Evolutionary conservation across 768 basidiomycete genomes (phyloP), one percentile per base, ranked within the genome.

Genomic region (Lanmaoa rubissima): DNA sequence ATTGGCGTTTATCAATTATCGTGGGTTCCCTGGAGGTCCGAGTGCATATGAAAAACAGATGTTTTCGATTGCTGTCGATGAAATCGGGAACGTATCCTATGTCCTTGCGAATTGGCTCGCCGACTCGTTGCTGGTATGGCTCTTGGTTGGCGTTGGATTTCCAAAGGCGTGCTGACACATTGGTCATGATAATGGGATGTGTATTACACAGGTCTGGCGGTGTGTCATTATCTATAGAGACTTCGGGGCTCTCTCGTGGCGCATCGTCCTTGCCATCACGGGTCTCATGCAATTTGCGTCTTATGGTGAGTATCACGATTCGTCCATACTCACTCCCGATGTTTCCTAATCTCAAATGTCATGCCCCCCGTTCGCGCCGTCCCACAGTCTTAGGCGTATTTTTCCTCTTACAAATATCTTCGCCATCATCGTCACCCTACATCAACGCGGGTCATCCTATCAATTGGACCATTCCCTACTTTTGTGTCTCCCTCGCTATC

Each of bases 71-170:
- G 39, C 42, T 17, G 54, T 43, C 9, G 70, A 72, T 8, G 60
- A 67, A 17, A 49, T 73, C 16, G 49, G 56, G 3, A 70, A 64
- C 24, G 63, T 68, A 2, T 56, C 64, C 19, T 73, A 62, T 41
- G 57, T 73, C 16, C 56, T 73, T 32, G 60, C 61, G 9, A 69
- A 72, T 32, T 70, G 69, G 69, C 54, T 72, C 24, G 41, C 64
- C 5, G 62, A 70, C 46, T 59, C 64, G 11, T 48, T 70, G 32
- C 52, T 70, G 60, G 69, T 72, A 48, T 40, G 58, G 3, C 9
- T 21, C 28, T 45, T 5, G 0, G 12, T 49, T 12, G 2, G 40
- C 34, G 0, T 13, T 24, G 34, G 17, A n/a, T 32, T 26, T 32
- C 21, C 34, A 21, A 16, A 49, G 26, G 41, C 11, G 14, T 31